These are phyloP conservation scores for Pezicula neosporulosa DNA, from an alignment of 2,329 filamentous ascomycete species.

Conservation along the genomic window DNA sequence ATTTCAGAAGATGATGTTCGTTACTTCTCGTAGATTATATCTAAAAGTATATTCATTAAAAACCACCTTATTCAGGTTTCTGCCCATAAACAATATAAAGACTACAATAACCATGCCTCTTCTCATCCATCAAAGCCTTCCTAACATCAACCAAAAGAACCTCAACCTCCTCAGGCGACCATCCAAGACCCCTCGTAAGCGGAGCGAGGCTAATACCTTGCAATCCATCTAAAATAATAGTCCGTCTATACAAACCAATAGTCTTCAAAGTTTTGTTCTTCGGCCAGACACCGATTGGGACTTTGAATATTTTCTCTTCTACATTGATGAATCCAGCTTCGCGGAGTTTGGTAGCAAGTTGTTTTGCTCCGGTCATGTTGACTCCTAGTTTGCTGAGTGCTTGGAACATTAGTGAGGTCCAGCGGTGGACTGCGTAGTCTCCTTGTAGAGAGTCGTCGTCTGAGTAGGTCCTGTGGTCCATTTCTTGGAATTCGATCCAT, in stretches of 20 bases:
- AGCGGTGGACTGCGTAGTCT: slow-evolving; percentile 38
- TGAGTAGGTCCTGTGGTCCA: neutral
- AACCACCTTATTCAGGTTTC: neutral
- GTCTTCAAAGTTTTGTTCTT: too few species aligned
- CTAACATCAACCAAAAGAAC: slow-evolving; percentile 43
- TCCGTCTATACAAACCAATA: slow-evolving; percentile 38
- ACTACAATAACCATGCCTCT: too few species aligned
- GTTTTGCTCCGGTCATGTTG: slow-evolving; percentile 40
- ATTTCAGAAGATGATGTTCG: too few species aligned
- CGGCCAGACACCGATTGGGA: too few species aligned
- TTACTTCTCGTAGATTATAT: too few species aligned
- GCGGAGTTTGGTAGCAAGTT: too few species aligned
- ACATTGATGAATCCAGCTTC: too few species aligned
- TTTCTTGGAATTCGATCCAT: slow-evolving; percentile 27
- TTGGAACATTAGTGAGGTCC: slow-evolving; percentile 44
- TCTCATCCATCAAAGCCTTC: slow-evolving; percentile 36
- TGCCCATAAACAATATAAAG: too few species aligned
- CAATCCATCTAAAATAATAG: slow-evolving; percentile 42
- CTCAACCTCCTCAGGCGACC: slow-evolving; percentile 30
- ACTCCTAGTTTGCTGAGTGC: slow-evolving; percentile 37
- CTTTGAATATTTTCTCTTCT: too few species aligned
- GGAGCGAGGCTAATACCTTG: slow-evolving; percentile 46
- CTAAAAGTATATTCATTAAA: too few species aligned
- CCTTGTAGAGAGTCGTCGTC: slow-evolving; percentile 23
- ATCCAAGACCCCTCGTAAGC: slow-evolving; percentile 39